Percentiles rank a stretch among this genome's conserved stretches.
phyloP scores from a whole-genome alignment of 148 eudicot genomes.

The Chenopodium formosanum region DNA sequence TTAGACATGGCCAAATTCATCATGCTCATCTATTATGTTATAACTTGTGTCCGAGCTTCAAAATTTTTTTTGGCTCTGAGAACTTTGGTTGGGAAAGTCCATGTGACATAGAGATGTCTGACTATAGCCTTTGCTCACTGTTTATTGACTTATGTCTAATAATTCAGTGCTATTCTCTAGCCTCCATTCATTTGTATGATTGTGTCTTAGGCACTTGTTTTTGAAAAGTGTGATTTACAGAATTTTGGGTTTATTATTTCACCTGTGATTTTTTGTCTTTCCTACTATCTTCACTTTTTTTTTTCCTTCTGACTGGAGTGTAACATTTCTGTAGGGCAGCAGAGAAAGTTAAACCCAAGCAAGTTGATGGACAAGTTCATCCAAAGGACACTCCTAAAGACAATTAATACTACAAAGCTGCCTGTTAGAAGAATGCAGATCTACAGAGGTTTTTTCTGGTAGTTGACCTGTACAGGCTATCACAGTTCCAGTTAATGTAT shows the following conservation, averaged over 20 bases:
- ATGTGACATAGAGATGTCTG: background rate
- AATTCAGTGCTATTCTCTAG: background rate
- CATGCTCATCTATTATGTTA: background rate
- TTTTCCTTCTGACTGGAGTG: background rate
- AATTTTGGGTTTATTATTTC: background rate
- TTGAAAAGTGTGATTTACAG: background rate
- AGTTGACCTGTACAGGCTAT: conserved; percentile 18
- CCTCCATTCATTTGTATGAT: background rate
- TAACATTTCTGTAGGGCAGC: conserved; percentile 25
- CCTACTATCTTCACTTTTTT: background rate
- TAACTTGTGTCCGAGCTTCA: background rate
- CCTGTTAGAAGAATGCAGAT: background rate
- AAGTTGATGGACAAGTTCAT: conserved; percentile 27
- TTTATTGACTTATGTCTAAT: background rate
- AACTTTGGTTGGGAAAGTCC: conserved; percentile 2
- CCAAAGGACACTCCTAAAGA: conserved; percentile 35
- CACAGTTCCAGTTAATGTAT: background rate
- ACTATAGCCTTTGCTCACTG: background rate
- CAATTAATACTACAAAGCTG: conserved; percentile 18
- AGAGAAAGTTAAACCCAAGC: conserved; percentile 38
- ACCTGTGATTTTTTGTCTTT: background rate
- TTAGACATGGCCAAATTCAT: background rate
- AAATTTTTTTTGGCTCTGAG: background rate
- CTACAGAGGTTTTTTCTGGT: background rate
- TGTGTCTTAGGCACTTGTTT: background rate